Percentiles rank a stretch among this genome's conserved stretches.
Conservation (phyloP, 2,329 filamentous ascomycete species). For the Penicillium sp. region DNA sequence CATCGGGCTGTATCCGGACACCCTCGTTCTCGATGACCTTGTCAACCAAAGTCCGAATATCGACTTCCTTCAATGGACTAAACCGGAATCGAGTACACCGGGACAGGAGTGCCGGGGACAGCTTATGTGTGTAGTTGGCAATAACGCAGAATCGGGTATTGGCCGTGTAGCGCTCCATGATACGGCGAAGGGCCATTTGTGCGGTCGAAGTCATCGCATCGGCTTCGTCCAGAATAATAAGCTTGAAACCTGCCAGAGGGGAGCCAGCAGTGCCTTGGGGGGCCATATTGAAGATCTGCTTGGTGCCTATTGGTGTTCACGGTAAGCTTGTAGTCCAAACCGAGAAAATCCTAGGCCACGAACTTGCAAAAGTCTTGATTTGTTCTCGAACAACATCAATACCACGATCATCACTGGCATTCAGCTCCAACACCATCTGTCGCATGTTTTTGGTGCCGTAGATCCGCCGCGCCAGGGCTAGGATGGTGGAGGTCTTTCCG, state of each 20-base stretch:
- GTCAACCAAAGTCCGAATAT: slow-evolving; percentile 83
- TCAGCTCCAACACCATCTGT: slow-evolving; percentile 97
- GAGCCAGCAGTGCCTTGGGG: slow-evolving; percentile 47
- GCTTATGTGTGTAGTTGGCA: slow-evolving; percentile 97
- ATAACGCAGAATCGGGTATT: slow-evolving; percentile 99
- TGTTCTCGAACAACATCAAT: slow-evolving; percentile 98
- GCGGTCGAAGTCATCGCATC: slow-evolving; percentile 99
- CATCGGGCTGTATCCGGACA: slow-evolving; percentile 78
- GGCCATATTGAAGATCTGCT: slow-evolving; percentile 85
- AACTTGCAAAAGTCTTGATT: slow-evolving; percentile 96
- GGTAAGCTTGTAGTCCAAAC: slow-evolving; percentile 1
- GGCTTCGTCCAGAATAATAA: slow-evolving; percentile 98
- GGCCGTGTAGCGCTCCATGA: slow-evolving; percentile 99
- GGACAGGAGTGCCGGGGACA: slow-evolving; percentile 87
- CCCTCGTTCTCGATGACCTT: slow-evolving; percentile 84
- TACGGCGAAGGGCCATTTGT: slow-evolving; percentile 92
- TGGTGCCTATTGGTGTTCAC: slow-evolving; percentile 57
- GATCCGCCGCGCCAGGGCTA: slow-evolving; percentile 88
- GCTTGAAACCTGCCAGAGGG: slow-evolving; percentile 75
- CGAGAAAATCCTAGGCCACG: slow-evolving; percentile 13
- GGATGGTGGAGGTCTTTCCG: slow-evolving; percentile 94
- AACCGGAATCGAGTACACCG: slow-evolving; percentile 94
- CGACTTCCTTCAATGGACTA: slow-evolving; percentile 82
- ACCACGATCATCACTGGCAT: slow-evolving; percentile 93
- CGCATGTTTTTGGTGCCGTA: slow-evolving; percentile 91